A percentile compares a stretch with the other conserved stretches of the same genome.
These are phyloP conservation scores for Tilletia setariae DNA, from an alignment of 1,284 basidiomycete genomes.

Conservation along the genomic window DNA sequence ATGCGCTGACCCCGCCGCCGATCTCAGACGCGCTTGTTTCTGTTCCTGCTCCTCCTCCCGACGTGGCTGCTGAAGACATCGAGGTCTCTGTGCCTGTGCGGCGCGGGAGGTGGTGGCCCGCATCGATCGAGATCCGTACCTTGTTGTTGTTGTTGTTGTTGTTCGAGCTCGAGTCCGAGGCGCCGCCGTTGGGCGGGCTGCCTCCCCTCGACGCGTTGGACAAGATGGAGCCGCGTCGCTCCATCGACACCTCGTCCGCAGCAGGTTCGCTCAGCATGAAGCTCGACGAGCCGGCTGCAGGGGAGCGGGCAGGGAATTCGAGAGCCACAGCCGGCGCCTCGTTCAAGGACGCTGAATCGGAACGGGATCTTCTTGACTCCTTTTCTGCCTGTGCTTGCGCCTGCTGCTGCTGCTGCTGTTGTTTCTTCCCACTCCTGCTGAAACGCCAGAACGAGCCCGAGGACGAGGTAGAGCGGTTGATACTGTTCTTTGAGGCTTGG, in stretches of 20 bases:
- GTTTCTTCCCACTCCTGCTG: background rate
- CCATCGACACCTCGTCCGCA: background rate
- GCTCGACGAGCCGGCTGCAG: background rate
- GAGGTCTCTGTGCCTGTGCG: background rate
- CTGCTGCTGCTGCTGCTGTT: background rate
- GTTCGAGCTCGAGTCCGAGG: background rate
- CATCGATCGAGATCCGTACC: background rate
- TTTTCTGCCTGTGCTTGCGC: background rate
- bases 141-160: background rate
- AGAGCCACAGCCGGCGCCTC: too few relatives aligned
- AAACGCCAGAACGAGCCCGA: constrained; percentile 13
- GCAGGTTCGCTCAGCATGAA: background rate
- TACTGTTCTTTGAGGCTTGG: too few relatives aligned
- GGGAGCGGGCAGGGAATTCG: background rate
- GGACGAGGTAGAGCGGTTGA: background rate
- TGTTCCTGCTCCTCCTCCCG: too few relatives aligned
- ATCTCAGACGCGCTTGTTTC: too few relatives aligned
- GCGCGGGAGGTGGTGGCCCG: background rate
- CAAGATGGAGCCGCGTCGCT: constrained; percentile 1
- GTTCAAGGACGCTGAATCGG: too few relatives aligned
- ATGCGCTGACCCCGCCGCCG: too few relatives aligned
- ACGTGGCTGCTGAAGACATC: too few relatives aligned
- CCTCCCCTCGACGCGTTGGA: background rate
- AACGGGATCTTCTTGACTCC: background rate
- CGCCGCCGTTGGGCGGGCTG: background rate